A percentile compares a stretch with the other conserved stretches of the same genome.
Evolutionary conservation across 1,139 yeast species (phyloP).

Genomic region (Hemisphaericaspora lyxosophila): DNA sequence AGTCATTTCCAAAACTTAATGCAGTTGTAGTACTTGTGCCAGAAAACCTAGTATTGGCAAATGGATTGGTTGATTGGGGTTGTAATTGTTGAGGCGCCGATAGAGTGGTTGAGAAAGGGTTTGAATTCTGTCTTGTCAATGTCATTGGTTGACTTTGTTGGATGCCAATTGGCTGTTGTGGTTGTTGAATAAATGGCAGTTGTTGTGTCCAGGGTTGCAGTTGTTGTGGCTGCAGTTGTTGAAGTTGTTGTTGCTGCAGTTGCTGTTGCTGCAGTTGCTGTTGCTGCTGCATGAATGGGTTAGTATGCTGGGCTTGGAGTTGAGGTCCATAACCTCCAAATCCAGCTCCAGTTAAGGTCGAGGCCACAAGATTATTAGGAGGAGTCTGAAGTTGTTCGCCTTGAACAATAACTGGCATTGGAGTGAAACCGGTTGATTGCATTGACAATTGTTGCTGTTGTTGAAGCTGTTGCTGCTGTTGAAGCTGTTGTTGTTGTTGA

Average conservation of each 20-base stretch:
- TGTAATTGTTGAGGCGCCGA: constrained; percentile 16
- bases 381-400: constrained; percentile 16
- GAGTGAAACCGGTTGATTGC: constrained; percentile 12
- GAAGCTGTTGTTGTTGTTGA: constrained; percentile 13
- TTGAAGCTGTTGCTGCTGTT: constrained; percentile 12
- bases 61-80: constrained; percentile 47
- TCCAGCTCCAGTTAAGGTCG: constrained; percentile 55
- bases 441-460: constrained; percentile 14
- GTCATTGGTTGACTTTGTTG: constrained; percentile 14
- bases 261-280: constrained; percentile 21
- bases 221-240: constrained; percentile 10
- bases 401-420: constrained; percentile 16
- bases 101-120: constrained; percentile 39
- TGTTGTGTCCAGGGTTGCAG: constrained; percentile 19
- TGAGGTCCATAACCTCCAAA: constrained; percentile 50
- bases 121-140: constrained; percentile 34
- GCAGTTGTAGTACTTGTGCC: constrained; percentile 37
- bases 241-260: constrained; percentile 16
- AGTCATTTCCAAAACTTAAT: constrained; percentile 23
- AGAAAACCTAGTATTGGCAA: constrained; percentile 42
- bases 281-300: constrained; percentile 23
- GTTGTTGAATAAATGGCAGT: constrained; percentile 5
- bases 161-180: constrained; percentile 1
- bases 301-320: constrained; percentile 25
- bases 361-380: constrained; percentile 13